phyloP scores from a whole-genome alignment of 2,329 filamentous ascomycete genomes.

The Lachnellula subtilissima region DNA sequence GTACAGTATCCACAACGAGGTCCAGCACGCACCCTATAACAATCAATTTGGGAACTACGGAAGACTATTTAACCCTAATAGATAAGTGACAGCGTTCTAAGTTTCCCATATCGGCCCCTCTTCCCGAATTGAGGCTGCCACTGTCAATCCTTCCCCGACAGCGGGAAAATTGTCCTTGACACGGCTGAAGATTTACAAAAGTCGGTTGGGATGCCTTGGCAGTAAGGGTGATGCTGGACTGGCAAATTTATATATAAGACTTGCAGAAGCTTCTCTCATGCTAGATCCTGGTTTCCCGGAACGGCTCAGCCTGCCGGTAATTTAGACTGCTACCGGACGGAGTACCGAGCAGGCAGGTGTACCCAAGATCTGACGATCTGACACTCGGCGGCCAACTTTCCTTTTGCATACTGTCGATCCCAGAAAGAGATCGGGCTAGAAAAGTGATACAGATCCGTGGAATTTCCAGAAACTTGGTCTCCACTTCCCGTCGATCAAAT shows the following conservation, averaged over 20 bases:
- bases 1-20: too few relatives aligned
- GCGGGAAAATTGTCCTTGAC: background rate
- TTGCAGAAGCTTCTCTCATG: too few relatives aligned
- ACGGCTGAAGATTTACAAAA: background rate
- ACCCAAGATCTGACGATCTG: background rate
- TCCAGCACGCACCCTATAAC: too few relatives aligned
- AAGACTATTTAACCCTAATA: too few relatives aligned
- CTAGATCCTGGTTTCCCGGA: background rate
- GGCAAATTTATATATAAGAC: too few relatives aligned
- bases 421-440: background rate
- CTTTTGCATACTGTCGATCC: background rate
- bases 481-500: conserved; percentile 15
- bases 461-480: conserved; percentile 3
- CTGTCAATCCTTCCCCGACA: background rate
- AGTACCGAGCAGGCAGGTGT: background rate
- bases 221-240: background rate
- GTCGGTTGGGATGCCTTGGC: background rate
- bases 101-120: background rate
- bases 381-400: background rate
- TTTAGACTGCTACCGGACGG: too few relatives aligned
- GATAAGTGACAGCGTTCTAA: background rate
- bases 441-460: background rate
- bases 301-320: too few relatives aligned
- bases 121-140: background rate
- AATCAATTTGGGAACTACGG: too few relatives aligned